Conservation (phyloP, 1,139 yeast species). For the Tardiomyces depauwii region DNA sequence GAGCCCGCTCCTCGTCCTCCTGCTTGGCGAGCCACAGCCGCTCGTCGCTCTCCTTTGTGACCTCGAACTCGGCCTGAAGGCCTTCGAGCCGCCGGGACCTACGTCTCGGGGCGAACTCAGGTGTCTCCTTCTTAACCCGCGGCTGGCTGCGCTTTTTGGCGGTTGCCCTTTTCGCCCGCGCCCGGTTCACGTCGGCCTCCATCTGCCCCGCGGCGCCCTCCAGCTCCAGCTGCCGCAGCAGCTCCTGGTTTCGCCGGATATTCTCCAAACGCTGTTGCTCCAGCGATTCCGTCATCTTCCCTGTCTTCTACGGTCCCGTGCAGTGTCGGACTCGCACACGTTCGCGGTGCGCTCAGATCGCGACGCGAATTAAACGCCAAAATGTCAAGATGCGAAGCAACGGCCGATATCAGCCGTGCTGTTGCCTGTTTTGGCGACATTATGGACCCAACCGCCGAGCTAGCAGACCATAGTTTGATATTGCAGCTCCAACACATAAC, state of each 20-base stretch:
- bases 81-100: constrained; percentile 27
- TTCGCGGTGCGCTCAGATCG: too few species aligned
- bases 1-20: constrained; percentile 13
- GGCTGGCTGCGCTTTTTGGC: constrained; percentile 8
- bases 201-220: constrained; percentile 11
- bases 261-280: constrained; percentile 15
- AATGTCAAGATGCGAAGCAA: too few species aligned
- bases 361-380: too few species aligned
- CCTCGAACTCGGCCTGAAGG: constrained; percentile 17
- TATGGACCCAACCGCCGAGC: too few species aligned
- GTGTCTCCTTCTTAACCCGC: constrained; percentile 3
- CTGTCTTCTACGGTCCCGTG: too few species aligned
- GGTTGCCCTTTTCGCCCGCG: constrained; percentile 17
- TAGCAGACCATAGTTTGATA: too few species aligned
- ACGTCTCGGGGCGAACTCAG: constrained; percentile 15
- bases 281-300: constrained; percentile 11
- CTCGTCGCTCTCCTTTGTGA: constrained; percentile 25
- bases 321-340: too few species aligned
- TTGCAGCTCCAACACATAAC: too few species aligned
- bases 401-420: too few species aligned
- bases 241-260: constrained; percentile 16
- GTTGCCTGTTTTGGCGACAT: too few species aligned
- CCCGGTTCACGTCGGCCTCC: constrained; percentile 3
- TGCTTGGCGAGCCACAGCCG: constrained; percentile 6
- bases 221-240: constrained; percentile 22